phyloP scores from a whole-genome alignment of 805 yeast genomes.

The Brettanomyces naardenensis region DNA sequence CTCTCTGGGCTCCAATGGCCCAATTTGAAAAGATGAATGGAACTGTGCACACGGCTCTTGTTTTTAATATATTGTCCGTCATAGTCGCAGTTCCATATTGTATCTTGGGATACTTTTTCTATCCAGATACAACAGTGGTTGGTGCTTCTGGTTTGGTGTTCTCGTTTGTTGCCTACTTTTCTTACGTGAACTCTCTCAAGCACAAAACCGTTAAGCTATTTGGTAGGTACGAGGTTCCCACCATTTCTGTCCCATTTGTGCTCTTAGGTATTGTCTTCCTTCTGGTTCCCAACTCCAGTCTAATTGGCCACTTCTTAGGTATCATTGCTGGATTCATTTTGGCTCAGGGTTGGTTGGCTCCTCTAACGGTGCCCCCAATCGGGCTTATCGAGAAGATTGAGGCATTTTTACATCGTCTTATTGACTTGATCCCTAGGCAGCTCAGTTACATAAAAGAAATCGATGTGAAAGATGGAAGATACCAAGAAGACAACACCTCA shows the following conservation, averaged over 20 bases:
- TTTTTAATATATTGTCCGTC: constrained; percentile 64
- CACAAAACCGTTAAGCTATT: constrained; percentile 13
- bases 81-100: constrained; percentile 60
- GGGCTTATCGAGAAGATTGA: constrained; percentile 61
- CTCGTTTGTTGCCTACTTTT: constrained; percentile 53
- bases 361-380: constrained; percentile 59
- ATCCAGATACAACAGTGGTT: constrained; percentile 44
- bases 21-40: constrained; percentile 69
- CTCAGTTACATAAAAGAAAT: constrained; percentile 55
- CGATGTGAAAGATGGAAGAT: constrained; percentile 34
- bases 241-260: constrained; percentile 49
- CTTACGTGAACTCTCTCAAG: constrained; percentile 29
- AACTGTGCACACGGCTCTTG: constrained; percentile 78
- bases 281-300: constrained; percentile 57
- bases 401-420: constrained; percentile 38
- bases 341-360: constrained; percentile 46
- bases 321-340: constrained; percentile 58
- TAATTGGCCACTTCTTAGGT: constrained; percentile 69
- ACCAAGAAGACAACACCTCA: constrained; percentile 8
- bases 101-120: constrained; percentile 39
- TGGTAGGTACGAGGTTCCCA: constrained; percentile 43
- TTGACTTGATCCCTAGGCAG: constrained; percentile 42
- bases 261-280: constrained; percentile 41
- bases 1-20: constrained; percentile 52
- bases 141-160: constrained; percentile 76